Evolutionary conservation across 2,329 filamentous ascomycete species (phyloP).

Genomic region (Ustulina deusta): DNA sequence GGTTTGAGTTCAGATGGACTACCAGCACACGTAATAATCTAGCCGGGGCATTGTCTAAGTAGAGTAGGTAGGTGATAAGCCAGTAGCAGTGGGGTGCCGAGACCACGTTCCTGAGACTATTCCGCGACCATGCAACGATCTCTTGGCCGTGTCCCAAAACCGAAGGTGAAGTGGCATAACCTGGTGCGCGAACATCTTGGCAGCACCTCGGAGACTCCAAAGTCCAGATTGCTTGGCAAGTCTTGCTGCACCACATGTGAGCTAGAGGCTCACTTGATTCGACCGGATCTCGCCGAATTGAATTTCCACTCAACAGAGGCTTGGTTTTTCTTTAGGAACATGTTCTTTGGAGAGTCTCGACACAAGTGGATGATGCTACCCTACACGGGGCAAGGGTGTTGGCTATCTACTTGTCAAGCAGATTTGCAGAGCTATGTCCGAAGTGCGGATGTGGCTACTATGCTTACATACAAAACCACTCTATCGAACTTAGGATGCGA

Average conservation of each 20-base stretch:
- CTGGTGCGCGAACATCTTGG: slow-evolving; percentile 27
- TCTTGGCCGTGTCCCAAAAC: slow-evolving; percentile 35
- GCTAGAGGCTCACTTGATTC: slow-evolving; percentile 3
- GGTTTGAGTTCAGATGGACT: not conserved
- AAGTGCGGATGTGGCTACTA: not conserved
- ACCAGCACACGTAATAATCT: not conserved
- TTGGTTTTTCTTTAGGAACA: not conserved
- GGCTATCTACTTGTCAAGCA: not conserved
- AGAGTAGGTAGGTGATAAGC: slow-evolving; percentile 21
- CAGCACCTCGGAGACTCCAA: slow-evolving; percentile 3
- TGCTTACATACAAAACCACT: not conserved
- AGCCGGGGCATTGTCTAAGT: not conserved
- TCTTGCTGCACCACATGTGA: not conserved
- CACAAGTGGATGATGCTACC: not conserved
- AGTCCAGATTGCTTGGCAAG: slow-evolving; percentile 23
- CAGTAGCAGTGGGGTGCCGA: slow-evolving; percentile 25
- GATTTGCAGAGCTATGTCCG: too few species aligned
- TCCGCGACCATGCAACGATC: slow-evolving; percentile 18
- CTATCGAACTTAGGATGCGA: not conserved
- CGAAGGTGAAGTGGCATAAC: slow-evolving; percentile 24
- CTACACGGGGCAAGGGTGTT: not conserved
- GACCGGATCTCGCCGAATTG: not conserved
- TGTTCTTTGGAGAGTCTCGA: not conserved
- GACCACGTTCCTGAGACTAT: slow-evolving; percentile 29
- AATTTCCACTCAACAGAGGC: not conserved